Evolutionary conservation across 371 early-diverging fungal species (phyloP).

Genomic region (Lichtheimia ornata): DNA sequence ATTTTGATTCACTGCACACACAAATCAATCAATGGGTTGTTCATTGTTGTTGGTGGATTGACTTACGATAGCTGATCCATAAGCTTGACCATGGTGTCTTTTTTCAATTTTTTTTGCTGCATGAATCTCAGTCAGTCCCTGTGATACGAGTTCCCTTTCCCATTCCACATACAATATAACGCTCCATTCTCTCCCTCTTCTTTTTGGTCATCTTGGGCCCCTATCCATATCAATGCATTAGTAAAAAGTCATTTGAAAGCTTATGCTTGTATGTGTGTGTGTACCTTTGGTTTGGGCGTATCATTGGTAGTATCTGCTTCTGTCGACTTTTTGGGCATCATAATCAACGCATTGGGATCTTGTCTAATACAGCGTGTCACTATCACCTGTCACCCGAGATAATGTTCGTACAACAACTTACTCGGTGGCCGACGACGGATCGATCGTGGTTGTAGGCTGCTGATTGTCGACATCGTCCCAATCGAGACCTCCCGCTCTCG

Average conservation of each 20-base stretch:
- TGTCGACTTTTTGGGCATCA: constrained; percentile 29
- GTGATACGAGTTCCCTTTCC: too few species aligned
- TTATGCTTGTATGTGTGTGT: too few species aligned
- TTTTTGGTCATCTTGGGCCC: constrained; percentile 57
- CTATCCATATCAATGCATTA: background rate
- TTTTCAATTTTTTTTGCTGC: constrained; percentile 91
- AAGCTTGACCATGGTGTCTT: constrained; percentile 83
- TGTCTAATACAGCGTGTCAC: background rate
- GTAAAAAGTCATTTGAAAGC: too few species aligned
- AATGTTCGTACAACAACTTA: background rate
- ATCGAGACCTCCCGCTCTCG: constrained; percentile 53
- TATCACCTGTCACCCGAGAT: constrained; percentile 4
- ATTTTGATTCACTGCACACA: constrained; percentile 49
- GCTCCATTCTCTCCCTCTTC: constrained; percentile 80
- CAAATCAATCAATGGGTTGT: background rate
- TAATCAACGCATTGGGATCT: constrained; percentile 44
- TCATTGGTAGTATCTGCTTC: background rate
- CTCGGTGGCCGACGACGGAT: too few species aligned
- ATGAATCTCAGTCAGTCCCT: background rate
- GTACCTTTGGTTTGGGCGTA: background rate
- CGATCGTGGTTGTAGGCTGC: background rate
- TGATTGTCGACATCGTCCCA: constrained; percentile 13
- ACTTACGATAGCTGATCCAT: constrained; percentile 77
- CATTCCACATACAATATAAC: constrained; percentile 69
- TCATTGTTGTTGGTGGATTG: background rate